Base-by-base conservation (phyloP, 2,329 filamentous ascomycete species). In the Penicillium sp. region DNA sequence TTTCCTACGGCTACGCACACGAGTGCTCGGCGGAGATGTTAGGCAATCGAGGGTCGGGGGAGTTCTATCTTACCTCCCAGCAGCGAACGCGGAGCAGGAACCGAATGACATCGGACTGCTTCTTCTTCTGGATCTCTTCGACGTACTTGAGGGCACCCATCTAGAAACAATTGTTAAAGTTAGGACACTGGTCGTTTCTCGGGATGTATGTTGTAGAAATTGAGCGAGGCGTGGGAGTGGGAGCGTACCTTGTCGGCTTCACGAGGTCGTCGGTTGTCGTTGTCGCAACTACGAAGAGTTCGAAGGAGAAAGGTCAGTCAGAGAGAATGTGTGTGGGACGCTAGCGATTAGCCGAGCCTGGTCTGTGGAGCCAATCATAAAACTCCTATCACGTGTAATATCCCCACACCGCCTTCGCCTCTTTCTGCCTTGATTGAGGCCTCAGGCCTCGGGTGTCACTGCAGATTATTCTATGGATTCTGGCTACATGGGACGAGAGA, bases 41-140 rank as follows among this genome's bases (percentile, higher is more conserved):
- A 75, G 74, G 73, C 66, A 63, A 70, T 74, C 71, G 74, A 72
- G 70, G 67, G 66, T 69, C 69, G 67, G 71, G 71, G 71, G 73
- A 65, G 59, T 70, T 75, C 53, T 70, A 69, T 79, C 80, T 83
- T 80, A 83, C 94, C 92, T 99, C 95, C 95, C 95, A 99, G 93
- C 95, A 99, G 86, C 95, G 93, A 82, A 97, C 93, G 84, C 93
- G 94, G 85, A 97, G 92, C 86, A 99, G 91, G 89, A 99, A 99
- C 87, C 93, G 93, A 87, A 98, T 92, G 81, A 99, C 91, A 89
- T 99, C 95, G 84, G 92, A 97, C 91, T 99, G 95, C 93, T 99
- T 99, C 92, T 97, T 97, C 93, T 99, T 98, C 85, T 97, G 93
- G 87, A 99, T 91, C 89, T 99, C 95, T 90, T 99, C 96, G 86